phyloP scores from a whole-genome alignment of 2,329 filamentous ascomycete species.

The Waltergamsia citrina region DNA sequence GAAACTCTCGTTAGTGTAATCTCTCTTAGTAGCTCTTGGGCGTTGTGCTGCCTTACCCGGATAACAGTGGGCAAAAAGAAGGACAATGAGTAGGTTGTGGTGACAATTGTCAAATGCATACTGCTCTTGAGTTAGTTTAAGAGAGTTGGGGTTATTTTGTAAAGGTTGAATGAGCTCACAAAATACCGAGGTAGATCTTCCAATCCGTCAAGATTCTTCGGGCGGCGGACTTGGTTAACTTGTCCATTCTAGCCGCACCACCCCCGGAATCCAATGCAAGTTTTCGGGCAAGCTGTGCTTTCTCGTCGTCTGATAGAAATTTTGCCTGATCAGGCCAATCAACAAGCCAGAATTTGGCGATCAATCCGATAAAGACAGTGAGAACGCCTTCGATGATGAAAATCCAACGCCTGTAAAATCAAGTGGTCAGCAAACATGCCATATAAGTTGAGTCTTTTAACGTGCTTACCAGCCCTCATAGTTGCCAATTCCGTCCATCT shows the following conservation, averaged over 20 bases:
- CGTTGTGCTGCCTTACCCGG: not conserved
- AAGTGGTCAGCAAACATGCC: not conserved
- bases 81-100: not conserved
- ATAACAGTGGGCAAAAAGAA: constrained; percentile 1
- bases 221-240: not conserved
- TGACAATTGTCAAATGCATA: not conserved
- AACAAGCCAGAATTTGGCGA: constrained; percentile 1
- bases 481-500: constrained; percentile 42
- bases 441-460: not conserved
- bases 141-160: no score
- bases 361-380: not conserved
- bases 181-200: constrained; percentile 1
- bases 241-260: not conserved
- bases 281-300: not conserved
- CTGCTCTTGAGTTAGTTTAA: not conserved
- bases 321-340: constrained; percentile 1
- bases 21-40: not conserved
- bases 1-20: no score
- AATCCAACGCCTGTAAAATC: not conserved
- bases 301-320: constrained; percentile 1
- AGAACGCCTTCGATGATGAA: constrained; percentile 44
- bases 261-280: not conserved
- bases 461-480: constrained; percentile 49
- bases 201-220: not conserved
- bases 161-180: not conserved